Conservation (phyloP, 305 asterid species). For the Solanum hybrid region DNA sequence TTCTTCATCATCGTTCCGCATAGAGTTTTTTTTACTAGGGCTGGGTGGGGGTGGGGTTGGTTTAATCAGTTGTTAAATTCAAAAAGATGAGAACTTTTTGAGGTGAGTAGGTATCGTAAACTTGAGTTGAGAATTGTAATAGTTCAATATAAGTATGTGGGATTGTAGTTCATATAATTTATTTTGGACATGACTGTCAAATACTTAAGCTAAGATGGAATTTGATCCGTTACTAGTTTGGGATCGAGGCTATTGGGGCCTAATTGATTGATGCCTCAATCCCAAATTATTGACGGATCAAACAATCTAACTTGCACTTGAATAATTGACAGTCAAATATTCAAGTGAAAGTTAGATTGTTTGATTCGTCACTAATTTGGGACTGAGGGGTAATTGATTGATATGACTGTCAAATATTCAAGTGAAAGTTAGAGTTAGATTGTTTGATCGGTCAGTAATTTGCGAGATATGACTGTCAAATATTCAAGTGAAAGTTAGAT, state of each 20-base stretch:
- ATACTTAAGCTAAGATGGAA: not conserved
- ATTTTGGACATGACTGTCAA: not conserved
- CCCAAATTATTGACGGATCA: no score
- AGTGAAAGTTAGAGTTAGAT: not conserved
- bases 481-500: not conserved
- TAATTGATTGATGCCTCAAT: no score
- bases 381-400: not conserved
- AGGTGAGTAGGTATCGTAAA: not conserved
- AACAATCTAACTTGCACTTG: no score
- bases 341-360: not conserved
- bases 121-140: not conserved
- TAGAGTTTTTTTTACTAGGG: not conserved
- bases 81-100: not conserved
- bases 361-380: not conserved
- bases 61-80: not conserved
- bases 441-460: not conserved
- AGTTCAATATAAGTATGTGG: not conserved
- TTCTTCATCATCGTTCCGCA: not conserved
- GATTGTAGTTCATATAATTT: not conserved
- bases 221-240: not conserved
- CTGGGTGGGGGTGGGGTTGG: not conserved
- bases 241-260: not conserved
- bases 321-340: no score
- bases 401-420: not conserved
- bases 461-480: not conserved